A percentile compares a stretch with the other conserved stretches of the same genome.
These are phyloP conservation scores for Aspergillus jensenii DNA, from an alignment of 2,329 filamentous ascomycete genomes.

Conservation along the genomic window DNA sequence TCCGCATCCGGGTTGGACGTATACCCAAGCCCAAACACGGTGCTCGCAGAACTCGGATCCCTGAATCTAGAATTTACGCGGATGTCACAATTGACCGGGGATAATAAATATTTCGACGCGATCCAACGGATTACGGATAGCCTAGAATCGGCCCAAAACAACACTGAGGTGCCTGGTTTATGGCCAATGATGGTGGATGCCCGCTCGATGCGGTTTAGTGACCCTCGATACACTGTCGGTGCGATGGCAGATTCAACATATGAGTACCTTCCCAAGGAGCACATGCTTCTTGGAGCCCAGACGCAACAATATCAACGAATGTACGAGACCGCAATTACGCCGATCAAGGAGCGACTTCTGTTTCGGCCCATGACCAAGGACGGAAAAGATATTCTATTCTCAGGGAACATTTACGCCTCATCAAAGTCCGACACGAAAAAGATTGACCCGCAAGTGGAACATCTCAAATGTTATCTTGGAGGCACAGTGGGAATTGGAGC, in stretches of 20 bases:
- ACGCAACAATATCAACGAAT: conserved; percentile 44
- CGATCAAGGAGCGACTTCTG: conserved; percentile 42
- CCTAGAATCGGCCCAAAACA: conserved; percentile 70
- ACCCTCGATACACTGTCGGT: conserved; percentile 42
- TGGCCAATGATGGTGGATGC: conserved; percentile 76
- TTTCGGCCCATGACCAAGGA: conserved; percentile 47
- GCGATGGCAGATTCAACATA: conserved; percentile 51
- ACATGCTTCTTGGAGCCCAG: conserved; percentile 45
- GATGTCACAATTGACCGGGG: conserved; percentile 77
- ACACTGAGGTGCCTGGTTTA: conserved; percentile 70
- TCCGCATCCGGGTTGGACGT: conserved; percentile 32
- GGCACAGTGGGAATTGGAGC: conserved; percentile 63
- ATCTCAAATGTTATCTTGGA: conserved; percentile 61
- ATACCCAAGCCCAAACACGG: conserved; percentile 60
- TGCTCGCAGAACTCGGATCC: conserved; percentile 71
- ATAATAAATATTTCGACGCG: conserved; percentile 85
- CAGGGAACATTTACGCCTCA: conserved; percentile 30
- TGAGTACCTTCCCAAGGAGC: conserved; percentile 52
- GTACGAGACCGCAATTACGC: conserved; percentile 41
- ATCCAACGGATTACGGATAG: conserved; percentile 79
- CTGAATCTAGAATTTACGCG: conserved; percentile 89
- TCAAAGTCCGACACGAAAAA: conserved; percentile 16
- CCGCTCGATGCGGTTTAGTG: conserved; percentile 28
- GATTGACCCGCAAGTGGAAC: conserved; percentile 49
- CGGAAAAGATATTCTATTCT: conserved; percentile 41